Evolutionary conservation across 2,329 filamentous ascomycete genomes (phyloP).

Genomic region (Cercospora sesami): DNA sequence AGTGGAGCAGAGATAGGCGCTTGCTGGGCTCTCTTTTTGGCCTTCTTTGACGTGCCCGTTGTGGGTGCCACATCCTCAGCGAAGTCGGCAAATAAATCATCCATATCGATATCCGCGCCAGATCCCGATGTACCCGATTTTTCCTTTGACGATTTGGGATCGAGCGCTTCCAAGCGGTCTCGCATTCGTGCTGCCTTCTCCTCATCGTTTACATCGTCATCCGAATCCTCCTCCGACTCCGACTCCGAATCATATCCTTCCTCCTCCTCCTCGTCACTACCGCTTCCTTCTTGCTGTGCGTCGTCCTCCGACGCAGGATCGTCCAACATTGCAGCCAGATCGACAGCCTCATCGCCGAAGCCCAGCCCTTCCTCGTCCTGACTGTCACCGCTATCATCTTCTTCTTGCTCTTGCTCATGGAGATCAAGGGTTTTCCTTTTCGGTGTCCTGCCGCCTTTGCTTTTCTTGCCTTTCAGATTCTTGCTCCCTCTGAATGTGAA

Average conservation of each 20-base stretch:
- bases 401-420: conserved; percentile 49
- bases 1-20: conserved; percentile 70
- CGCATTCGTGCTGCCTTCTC: conserved; percentile 64
- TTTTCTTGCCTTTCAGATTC: conserved; percentile 52
- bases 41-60: conserved; percentile 63
- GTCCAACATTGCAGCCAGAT: conserved; percentile 63
- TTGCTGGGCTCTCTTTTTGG: conserved; percentile 42
- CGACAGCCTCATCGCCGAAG: conserved; percentile 63
- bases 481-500: conserved; percentile 67
- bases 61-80: conserved; percentile 63
- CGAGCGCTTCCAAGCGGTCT: conserved; percentile 52
- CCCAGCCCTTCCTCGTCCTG: conserved; percentile 53
- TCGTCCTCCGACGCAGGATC: conserved; percentile 46
- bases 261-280: conserved; percentile 47
- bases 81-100: conserved; percentile 61
- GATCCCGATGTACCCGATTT: conserved; percentile 12
- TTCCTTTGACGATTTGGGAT: conserved; percentile 27
- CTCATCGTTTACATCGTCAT: conserved; percentile 52
- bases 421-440: conserved; percentile 48
- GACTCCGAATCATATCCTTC: conserved; percentile 58
- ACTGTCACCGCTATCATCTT: conserved; percentile 46
- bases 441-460: conserved; percentile 42
- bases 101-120: conserved; percentile 50
- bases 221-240: conserved; percentile 39
- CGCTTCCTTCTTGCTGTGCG: conserved; percentile 42